phyloP scores from a whole-genome alignment of 495 filamentous ascomycete species.

The Aspergillus saccharolyticus region DNA sequence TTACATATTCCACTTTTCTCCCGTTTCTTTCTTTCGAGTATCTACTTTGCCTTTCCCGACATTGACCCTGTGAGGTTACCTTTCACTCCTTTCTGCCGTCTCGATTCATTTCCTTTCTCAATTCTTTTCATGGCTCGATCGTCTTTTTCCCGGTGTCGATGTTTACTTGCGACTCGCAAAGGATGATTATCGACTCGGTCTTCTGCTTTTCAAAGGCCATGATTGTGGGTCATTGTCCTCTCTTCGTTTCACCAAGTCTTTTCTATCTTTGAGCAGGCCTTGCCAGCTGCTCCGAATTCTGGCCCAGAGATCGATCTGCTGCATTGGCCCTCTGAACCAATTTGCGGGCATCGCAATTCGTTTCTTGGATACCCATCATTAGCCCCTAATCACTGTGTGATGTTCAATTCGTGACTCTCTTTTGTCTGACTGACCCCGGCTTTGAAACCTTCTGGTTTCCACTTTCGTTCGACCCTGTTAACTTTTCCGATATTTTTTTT shows the following conservation, averaged over 20 bases:
- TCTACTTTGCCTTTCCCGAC: not conserved
- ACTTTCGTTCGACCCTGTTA: constrained; percentile 9
- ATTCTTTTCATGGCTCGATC: not conserved
- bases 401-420: constrained; percentile 11
- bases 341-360: constrained; percentile 19
- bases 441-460: not conserved
- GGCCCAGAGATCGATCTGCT: not conserved
- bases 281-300: constrained; percentile 11
- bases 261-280: constrained; percentile 15
- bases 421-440: not conserved
- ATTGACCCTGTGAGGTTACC: not conserved
- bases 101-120: constrained; percentile 23
- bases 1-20: not conserved
- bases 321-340: not conserved
- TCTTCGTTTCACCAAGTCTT: constrained; percentile 6
- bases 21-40: not conserved
- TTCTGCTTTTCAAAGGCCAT: constrained; percentile 10
- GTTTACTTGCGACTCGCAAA: not conserved
- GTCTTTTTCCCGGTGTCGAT: not conserved
- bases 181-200: constrained; percentile 5
- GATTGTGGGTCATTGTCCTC: constrained; percentile 5
- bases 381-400: constrained; percentile 23
- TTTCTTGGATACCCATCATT: constrained; percentile 25
- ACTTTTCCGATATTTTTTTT: not conserved
- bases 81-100: constrained; percentile 1